These are phyloP conservation scores for Mortierella sp. DNA, from an alignment of 371 early-diverging fungal species.

Conservation along the genomic window DNA sequence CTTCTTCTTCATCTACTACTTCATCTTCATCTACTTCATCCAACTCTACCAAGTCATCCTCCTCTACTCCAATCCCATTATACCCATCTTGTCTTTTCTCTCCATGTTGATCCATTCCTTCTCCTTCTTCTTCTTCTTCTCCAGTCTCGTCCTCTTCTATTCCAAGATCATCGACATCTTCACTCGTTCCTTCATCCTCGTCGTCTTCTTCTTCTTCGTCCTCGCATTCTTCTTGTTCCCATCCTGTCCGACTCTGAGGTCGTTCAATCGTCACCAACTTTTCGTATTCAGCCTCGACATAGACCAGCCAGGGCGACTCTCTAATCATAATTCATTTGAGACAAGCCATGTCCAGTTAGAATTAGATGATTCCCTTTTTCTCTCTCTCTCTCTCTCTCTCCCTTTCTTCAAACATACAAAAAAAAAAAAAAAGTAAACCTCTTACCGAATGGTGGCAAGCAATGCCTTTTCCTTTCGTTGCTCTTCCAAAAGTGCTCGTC, in stretches of 20 bases:
- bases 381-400: too few relatives aligned
- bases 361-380: too few relatives aligned
- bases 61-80: too few relatives aligned
- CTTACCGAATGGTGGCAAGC: conserved; percentile 49
- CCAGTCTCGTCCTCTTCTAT: conserved; percentile 20
- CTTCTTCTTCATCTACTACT: conserved; percentile 13
- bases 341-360: too few relatives aligned
- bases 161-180: not conserved
- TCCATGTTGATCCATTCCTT: too few relatives aligned
- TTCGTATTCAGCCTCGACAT: conserved; percentile 49
- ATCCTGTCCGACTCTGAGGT: conserved; percentile 43
- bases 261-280: conserved; percentile 45
- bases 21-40: conserved; percentile 11
- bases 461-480: conserved; percentile 48
- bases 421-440: not conserved
- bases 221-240: conserved; percentile 46
- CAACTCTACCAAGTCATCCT: too few relatives aligned
- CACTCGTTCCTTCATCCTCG: conserved; percentile 13
- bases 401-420: not conserved
- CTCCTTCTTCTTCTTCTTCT: conserved; percentile 7
- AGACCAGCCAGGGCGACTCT: conserved; percentile 50
- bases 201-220: conserved; percentile 45
- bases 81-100: too few relatives aligned
- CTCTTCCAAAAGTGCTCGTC: conserved; percentile 39
- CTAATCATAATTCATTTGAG: too few relatives aligned